phyloP scores from a whole-genome alignment of 768 basidiomycete genomes.

The Mycena belliarum region DNA sequence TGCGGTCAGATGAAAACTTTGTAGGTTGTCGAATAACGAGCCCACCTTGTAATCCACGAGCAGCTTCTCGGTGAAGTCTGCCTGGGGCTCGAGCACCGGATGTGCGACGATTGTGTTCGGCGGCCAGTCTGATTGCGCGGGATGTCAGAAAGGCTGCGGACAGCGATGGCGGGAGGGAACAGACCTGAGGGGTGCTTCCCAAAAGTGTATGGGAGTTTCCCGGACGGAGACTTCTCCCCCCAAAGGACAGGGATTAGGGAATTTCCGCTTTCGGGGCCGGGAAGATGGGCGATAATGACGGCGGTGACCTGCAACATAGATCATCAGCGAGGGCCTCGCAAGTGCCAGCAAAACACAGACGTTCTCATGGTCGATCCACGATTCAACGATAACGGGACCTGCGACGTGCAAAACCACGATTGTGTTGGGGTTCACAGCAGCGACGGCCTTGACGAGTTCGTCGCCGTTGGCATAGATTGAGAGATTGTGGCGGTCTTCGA shows the following conservation, averaged over 20 bases:
- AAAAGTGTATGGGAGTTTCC: slow-evolving; percentile 12
- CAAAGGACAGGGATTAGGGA: slow-evolving; percentile 9
- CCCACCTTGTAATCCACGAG: slow-evolving; percentile 9
- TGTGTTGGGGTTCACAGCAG: slow-evolving; percentile 13
- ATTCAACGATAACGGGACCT: slow-evolving; percentile 8
- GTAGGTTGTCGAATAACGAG: not conserved
- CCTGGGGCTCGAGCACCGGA: slow-evolving; percentile 1
- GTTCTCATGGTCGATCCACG: slow-evolving; percentile 10
- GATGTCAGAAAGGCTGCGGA: not conserved
- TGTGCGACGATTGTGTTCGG: slow-evolving; percentile 3
- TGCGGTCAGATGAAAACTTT: not conserved
- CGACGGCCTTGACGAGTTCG: slow-evolving; percentile 8
- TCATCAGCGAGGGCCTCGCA: not conserved
- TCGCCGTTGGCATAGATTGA: slow-evolving; percentile 7
- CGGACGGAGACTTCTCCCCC: slow-evolving; percentile 10
- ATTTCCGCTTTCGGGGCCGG: slow-evolving; percentile 11
- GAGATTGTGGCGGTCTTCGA: slow-evolving; percentile 5
- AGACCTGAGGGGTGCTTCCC: slow-evolving; percentile 6
- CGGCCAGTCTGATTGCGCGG: slow-evolving; percentile 1
- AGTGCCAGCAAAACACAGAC: not conserved
- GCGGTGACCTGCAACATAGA: slow-evolving; percentile 1
- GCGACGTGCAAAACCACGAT: slow-evolving; percentile 10
- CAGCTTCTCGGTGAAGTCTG: slow-evolving; percentile 13
- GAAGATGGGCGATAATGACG: slow-evolving; percentile 12
- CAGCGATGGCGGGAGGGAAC: not conserved